phyloP scores from a whole-genome alignment of 1,139 yeast genomes.

The Hyphopichia fennica region DNA sequence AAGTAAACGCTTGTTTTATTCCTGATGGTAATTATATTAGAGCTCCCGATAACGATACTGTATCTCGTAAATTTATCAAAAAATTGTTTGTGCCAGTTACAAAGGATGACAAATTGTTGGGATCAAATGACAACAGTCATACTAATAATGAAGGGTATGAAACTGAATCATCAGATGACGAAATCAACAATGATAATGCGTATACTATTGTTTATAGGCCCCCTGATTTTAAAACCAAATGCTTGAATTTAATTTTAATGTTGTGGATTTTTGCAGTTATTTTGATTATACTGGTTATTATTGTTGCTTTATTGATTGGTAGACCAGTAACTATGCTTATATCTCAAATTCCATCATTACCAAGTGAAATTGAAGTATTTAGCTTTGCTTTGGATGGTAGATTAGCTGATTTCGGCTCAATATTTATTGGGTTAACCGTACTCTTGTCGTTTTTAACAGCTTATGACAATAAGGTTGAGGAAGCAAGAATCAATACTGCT shows the following conservation, averaged over 20 bases:
- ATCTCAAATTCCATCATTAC: slow-evolving; percentile 8
- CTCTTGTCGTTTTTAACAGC: slow-evolving; percentile 10
- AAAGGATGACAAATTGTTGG: slow-evolving; percentile 67
- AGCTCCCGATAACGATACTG: slow-evolving; percentile 82
- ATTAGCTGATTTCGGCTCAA: slow-evolving; percentile 23
- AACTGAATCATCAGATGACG: slow-evolving; percentile 52
- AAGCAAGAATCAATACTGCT: not conserved
- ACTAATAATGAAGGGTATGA: slow-evolving; percentile 15
- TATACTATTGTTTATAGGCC: slow-evolving; percentile 87
- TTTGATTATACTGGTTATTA: slow-evolving; percentile 35
- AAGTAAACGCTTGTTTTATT: slow-evolving; percentile 53
- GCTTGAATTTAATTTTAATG: slow-evolving; percentile 53
- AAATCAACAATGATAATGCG: slow-evolving; percentile 48
- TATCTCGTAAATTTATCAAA: slow-evolving; percentile 62
- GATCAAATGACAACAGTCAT: slow-evolving; percentile 22
- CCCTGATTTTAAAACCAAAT: slow-evolving; percentile 65
- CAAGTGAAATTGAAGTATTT: not conserved
- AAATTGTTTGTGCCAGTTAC: slow-evolving; percentile 80
- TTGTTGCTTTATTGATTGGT: slow-evolving; percentile 41
- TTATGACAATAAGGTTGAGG: not conserved
- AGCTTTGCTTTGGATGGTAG: slow-evolving; percentile 17
- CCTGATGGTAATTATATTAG: slow-evolving; percentile 82
- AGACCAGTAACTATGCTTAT: slow-evolving; percentile 27
- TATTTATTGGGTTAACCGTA: slow-evolving; percentile 21
- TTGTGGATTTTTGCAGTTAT: slow-evolving; percentile 73